Conservation (phyloP, 2,329 filamentous ascomycete species). For the Curvularia verruculosa region DNA sequence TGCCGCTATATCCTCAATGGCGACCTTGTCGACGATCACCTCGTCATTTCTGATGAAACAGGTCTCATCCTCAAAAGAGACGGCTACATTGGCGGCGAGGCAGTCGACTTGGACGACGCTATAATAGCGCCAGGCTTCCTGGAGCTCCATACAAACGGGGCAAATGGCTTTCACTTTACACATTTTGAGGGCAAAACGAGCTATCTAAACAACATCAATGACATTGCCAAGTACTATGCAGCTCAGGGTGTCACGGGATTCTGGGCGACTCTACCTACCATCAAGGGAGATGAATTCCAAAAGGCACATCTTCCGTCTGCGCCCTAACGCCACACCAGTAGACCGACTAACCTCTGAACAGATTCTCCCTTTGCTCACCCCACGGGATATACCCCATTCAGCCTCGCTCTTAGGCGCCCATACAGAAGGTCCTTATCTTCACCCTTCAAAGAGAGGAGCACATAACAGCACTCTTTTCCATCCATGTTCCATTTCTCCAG, state of each 20-base stretch:
- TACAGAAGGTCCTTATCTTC: constrained; percentile 62
- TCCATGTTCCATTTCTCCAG: constrained; percentile 42
- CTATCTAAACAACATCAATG: constrained; percentile 54
- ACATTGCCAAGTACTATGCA: constrained; percentile 57
- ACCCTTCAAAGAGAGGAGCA: constrained; percentile 60
- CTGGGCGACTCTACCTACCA: constrained; percentile 61
- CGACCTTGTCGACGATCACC: constrained; percentile 51
- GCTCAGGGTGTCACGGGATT: constrained; percentile 61
- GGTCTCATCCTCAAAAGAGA: constrained; percentile 52
- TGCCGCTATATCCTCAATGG: constrained; percentile 54
- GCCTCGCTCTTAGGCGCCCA: constrained; percentile 64
- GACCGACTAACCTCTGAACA: constrained; percentile 24
- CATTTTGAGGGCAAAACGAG: constrained; percentile 52
- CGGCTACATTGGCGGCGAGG: constrained; percentile 53
- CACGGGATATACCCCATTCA: constrained; percentile 50
- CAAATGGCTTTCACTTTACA: constrained; percentile 62
- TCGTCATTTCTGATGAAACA: constrained; percentile 54
- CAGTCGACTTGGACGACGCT: constrained; percentile 56
- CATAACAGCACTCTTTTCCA: constrained; percentile 57
- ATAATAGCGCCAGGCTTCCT: constrained; percentile 63
- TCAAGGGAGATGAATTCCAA: constrained; percentile 54
- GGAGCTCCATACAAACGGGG: constrained; percentile 62
- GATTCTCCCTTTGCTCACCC: constrained; percentile 57
- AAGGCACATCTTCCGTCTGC: constrained; percentile 38
- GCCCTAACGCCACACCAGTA: not conserved